Base-by-base conservation (phyloP, 179 eudicot genomes). In the Spergularia azorica region DNA sequence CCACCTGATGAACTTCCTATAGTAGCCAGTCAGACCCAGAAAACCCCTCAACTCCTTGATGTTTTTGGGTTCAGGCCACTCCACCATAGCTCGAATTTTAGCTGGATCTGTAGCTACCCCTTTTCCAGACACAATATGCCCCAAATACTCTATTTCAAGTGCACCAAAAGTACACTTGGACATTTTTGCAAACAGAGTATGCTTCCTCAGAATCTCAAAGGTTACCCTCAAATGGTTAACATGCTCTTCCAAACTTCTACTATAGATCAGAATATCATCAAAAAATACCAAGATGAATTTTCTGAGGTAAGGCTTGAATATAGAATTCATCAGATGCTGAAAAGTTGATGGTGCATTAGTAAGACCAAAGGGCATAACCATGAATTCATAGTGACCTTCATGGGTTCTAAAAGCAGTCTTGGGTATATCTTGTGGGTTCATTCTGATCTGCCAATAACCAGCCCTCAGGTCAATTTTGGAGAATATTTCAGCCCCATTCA, bases 291-390 rank as follows among this genome's bases (percentile, higher is more conserved):
- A n/a, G 2, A 26, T 56, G 54, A 77, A 77, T 20, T 76, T 67
- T 4, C 67, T 43, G 1, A 76, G 18, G 5, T 17, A 68, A 2
- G 73, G 59, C 13, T 57, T 58, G 16, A 67, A 67, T 3, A 76
- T 16, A 8, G 11, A 9, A 26, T 66, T 76, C 73, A 66, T 76
- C 0, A 76, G 4, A 0, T 7, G 10, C 14, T 62, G 72, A 20
- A 66, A 76, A 0, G 66, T 26, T 26, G 32, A 26, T 26, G 32
- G 32, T 26, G 32, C 32, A 26, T 26, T 26, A 26, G 32, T 26
- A 6, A 65, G 59, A 1, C 67, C 67, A 12, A 75, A 74, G 11
- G 69, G 78, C 78, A 75, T 75, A 1, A 74, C 77, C 18, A 74
- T 5, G 55, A 39, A 76, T 50, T 61, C 64, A 20, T 17, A 61